Base-by-base conservation (phyloP, 495 filamentous ascomycete species). In the Talaromyces liani region DNA sequence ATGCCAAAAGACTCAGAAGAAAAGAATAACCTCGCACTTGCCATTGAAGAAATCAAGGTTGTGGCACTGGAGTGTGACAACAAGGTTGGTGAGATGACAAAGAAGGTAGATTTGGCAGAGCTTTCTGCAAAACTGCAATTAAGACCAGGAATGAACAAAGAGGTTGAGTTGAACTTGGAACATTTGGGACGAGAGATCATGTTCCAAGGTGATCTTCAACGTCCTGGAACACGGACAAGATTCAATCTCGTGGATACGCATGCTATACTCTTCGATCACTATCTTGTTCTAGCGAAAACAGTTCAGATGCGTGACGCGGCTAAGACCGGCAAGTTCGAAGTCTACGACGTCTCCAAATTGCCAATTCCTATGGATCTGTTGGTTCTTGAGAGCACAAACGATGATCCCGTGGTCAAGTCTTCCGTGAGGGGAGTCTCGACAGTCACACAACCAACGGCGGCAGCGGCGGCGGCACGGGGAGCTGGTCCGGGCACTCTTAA, bases 311-410 rank as follows among this genome's bases (percentile, higher is more conserved):
- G 86, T 64, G 91, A 96, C 65, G 79, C 80, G 24, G 73, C 82
- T 47, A 80, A 82, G 10, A 83, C 85, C 4, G 79, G 83, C 62
- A 92, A 89, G 68, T 87, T 88, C 58, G 93, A 93, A 76, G 87
- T 86, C 67, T 99, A 93, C 64, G 94, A 99, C 74, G 93, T 99
- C 10, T 97, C 93, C 2, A 94, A 95, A 75, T 78, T 94, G 74
- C 94, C 94, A 24, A 97, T 99, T 67, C 95, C 95, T 1, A 99
- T 98, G 93, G 91, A 96, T 68, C 81, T 99, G 34, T 78, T 99
- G 27, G 90, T 93, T 22, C 78, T 99, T 5, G 94, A 99, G 73
- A 94, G 89, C 68, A 86, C 88, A 47, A 88, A 92, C 63, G 94
- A 99, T 64, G 92, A 96, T 62, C 89, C 95, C 0, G 91, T 98